Conservation (phyloP, 352 stramenopile genomes). For the Phytophthora pistaciae region DNA sequence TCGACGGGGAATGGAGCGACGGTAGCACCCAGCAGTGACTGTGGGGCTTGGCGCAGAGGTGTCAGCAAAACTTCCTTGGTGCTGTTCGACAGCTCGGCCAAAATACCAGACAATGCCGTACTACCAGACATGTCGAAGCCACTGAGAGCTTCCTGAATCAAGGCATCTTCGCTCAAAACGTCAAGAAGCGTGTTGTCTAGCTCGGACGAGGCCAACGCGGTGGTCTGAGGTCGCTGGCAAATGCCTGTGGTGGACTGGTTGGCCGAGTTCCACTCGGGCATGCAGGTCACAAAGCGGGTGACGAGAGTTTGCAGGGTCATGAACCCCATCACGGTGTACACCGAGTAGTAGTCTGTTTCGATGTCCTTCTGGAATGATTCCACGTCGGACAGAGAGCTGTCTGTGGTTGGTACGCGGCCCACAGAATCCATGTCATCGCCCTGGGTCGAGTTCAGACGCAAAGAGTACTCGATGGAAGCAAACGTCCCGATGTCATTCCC, state of each 20-base stretch:
- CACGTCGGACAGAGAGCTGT: conserved; percentile 37
- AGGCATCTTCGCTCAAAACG: conserved; percentile 46
- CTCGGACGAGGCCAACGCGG: conserved; percentile 24
- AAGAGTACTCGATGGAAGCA: conserved; percentile 63
- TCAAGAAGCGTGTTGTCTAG: conserved; percentile 47
- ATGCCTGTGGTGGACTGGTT: conserved; percentile 49
- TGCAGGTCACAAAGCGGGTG: conserved; percentile 65
- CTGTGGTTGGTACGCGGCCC: too few relatives aligned
- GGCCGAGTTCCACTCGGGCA: conserved; percentile 54
- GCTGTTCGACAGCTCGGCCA: conserved; percentile 24
- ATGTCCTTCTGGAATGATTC: conserved; percentile 50
- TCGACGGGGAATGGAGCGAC: conserved; percentile 55
- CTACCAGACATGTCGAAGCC: too few relatives aligned
- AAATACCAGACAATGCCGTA: too few relatives aligned
- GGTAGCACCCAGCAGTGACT: conserved; percentile 43
- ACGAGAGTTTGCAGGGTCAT: conserved; percentile 75
- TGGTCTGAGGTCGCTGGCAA: conserved; percentile 55
- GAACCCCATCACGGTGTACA: conserved; percentile 61
- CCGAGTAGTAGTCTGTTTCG: conserved; percentile 45
- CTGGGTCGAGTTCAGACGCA: conserved; percentile 69
- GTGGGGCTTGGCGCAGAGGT: conserved; percentile 50
- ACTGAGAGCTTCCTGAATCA: too few relatives aligned
- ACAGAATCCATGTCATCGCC: too few relatives aligned
- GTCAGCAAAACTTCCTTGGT: conserved; percentile 36
- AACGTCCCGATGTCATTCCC: conserved; percentile 47